Evolutionary conservation across 106 monocot species (phyloP).

Genomic region (Dendrobium nobile): DNA sequence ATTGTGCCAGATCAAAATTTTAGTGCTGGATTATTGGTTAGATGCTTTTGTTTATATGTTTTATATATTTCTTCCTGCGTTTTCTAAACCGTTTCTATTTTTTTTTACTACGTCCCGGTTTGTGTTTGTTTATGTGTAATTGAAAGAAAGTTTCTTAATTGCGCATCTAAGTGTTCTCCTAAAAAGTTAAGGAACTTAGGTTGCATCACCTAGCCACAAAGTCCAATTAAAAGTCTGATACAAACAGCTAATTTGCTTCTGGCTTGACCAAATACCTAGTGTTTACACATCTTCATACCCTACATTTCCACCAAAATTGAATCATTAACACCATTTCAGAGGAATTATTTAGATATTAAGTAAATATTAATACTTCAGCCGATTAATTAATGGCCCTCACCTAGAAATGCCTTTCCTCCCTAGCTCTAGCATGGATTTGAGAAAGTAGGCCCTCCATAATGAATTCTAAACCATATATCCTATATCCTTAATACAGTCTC

Average conservation of each 20-base stretch:
- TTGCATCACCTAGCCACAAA: not conserved
- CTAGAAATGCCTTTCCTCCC: not conserved
- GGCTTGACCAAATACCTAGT: not conserved
- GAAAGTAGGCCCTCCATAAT: not conserved
- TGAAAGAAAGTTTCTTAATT: too few species aligned
- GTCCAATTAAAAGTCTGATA: not conserved
- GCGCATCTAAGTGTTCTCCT: too few species aligned
- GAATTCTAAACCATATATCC: not conserved
- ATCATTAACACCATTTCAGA: not conserved
- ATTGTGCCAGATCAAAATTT: too few species aligned
- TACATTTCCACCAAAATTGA: not conserved
- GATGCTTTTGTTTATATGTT: too few species aligned
- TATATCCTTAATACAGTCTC: not conserved
- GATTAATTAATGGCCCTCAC: not conserved
- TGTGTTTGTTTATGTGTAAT: too few species aligned
- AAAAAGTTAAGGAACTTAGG: too few species aligned
- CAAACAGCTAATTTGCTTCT: not conserved
- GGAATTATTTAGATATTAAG: not conserved
- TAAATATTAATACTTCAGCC: not conserved
- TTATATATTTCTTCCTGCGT: too few species aligned
- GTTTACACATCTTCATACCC: not conserved
- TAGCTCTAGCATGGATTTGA: not conserved
- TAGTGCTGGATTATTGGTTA: too few species aligned
- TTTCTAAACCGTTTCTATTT: too few species aligned
- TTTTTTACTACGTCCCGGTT: too few species aligned